These are phyloP conservation scores for Epichloe coenophiala DNA, from an alignment of 2,329 filamentous ascomycete genomes.

Conservation along the genomic window DNA sequence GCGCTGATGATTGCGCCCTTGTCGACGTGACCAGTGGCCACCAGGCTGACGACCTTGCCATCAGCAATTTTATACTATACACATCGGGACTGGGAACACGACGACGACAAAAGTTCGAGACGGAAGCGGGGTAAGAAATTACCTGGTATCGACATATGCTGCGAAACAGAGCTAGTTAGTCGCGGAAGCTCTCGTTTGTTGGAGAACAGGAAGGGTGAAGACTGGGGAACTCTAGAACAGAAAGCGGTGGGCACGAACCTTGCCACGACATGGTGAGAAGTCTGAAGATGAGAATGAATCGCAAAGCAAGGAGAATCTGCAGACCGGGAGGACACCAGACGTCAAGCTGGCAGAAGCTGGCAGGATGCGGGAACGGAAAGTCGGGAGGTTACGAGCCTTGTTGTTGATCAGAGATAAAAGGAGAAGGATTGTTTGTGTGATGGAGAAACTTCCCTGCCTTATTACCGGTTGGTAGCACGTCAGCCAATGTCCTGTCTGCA, in stretches of 20 bases:
- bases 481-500: constrained; percentile 1
- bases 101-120: not conserved
- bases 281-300: constrained; percentile 1
- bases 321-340: constrained; percentile 1
- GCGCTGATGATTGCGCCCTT: constrained; percentile 73
- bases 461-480: not conserved
- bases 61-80: constrained; percentile 7
- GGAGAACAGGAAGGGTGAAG: constrained; percentile 13
- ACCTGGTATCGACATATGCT: constrained; percentile 42
- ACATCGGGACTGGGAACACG: constrained; percentile 8
- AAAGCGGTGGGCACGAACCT: constrained; percentile 34
- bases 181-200: not conserved
- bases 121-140: constrained; percentile 10
- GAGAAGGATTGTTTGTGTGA: constrained; percentile 4
- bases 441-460: not conserved
- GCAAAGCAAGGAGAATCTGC: constrained; percentile 1
- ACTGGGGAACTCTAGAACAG: constrained; percentile 6
- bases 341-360: not conserved
- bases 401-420: not conserved
- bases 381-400: not conserved
- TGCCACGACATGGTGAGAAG: constrained; percentile 56
- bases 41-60: constrained; percentile 45
- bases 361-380: not conserved
- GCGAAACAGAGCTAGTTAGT: constrained; percentile 10
- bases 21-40: constrained; percentile 66